Percentiles rank a stretch among this genome's conserved stretches.
These are phyloP conservation scores for Scutellaria baicalensis DNA, from an alignment of 257 asterid genomes.

Conservation along the genomic window DNA sequence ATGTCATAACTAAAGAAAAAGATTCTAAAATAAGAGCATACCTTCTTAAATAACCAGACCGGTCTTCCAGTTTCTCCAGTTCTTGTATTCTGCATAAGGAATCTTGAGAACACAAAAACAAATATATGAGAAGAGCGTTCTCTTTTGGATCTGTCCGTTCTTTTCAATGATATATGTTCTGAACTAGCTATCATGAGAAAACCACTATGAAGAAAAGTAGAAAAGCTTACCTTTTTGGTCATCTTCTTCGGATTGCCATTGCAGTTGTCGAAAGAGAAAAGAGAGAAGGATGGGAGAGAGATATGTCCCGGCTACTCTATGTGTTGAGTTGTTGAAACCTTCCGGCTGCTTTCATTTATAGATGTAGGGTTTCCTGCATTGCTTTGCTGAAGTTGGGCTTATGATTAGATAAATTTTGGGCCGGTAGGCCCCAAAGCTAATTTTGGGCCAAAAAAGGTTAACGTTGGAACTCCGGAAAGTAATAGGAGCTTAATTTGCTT, in stretches of 20 bases:
- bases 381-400: constrained; percentile 14
- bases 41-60: constrained; percentile 5
- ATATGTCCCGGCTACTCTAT: neutral
- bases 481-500: neutral
- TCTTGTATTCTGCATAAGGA: neutral
- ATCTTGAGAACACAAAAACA: neutral
- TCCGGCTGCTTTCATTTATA: neutral
- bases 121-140: neutral
- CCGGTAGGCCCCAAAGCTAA: constrained; percentile 11
- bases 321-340: constrained; percentile 8
- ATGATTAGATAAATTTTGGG: constrained; percentile 7
- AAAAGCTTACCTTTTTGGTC: constrained; percentile 4
- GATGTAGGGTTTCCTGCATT: constrained; percentile 16
- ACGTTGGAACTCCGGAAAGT: neutral
- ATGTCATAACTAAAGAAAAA: neutral
- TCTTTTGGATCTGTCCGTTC: neutral
- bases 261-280: constrained; percentile 8
- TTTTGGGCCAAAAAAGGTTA: constrained; percentile 10
- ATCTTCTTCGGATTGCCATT: neutral
- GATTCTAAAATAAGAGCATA: neutral
- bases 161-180: neutral
- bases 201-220: neutral
- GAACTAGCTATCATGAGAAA: neutral
- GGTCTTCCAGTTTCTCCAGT: neutral
- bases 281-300: constrained; percentile 11